Evolutionary conservation across 2,329 filamentous ascomycete genomes (phyloP), one percentile per base, ranked within the genome.

Genomic region (Aspergillus ruber): DNA sequence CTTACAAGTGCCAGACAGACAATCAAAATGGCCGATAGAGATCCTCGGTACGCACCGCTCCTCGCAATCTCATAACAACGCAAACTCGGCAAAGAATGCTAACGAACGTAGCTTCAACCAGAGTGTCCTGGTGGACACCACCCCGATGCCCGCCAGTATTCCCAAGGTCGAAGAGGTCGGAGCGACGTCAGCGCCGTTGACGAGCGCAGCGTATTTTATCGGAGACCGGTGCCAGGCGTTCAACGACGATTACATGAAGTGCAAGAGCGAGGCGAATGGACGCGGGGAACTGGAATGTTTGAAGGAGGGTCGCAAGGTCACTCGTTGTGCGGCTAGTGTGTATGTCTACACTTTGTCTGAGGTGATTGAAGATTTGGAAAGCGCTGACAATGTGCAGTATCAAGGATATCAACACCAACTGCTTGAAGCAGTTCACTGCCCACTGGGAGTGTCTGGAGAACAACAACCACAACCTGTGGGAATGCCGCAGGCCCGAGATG

Each of bases 241-340:
- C 80, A 97, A 97, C 74, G 93, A 98, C 78, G 93, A 98, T 75
- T 98, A 86, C 76, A 98, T 98, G 91, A 88, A 95, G 77, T 98
- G 93, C 86, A 98, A 98, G 85, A 88, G 82, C 59, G 90, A 96
- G 74, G 84, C 89, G 63, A 85, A 88, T 54, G 93, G 93, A 62
- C 83, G 82, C 72, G 93, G 90, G 69, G 93, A 98, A 78, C 72
- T 94, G 55, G 88, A 95, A 59, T 98, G 93, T 74, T 75, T 98
- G 80, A 91, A 88, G 79, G 93, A 98, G 76, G 93, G 93, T 48
- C 82, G 93, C 70, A 88, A 93, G 72, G 93, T 98, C 53, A 98
- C 93, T 60, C 83, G 93, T 74, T 98, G 93, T 77, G 93, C 93
- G 50, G 85, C 87, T 60, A 95, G 89, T 73, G 93, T 98, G 88